Base-by-base conservation (phyloP, 1,139 yeast species). In the Geotrichum restrictum region DNA sequence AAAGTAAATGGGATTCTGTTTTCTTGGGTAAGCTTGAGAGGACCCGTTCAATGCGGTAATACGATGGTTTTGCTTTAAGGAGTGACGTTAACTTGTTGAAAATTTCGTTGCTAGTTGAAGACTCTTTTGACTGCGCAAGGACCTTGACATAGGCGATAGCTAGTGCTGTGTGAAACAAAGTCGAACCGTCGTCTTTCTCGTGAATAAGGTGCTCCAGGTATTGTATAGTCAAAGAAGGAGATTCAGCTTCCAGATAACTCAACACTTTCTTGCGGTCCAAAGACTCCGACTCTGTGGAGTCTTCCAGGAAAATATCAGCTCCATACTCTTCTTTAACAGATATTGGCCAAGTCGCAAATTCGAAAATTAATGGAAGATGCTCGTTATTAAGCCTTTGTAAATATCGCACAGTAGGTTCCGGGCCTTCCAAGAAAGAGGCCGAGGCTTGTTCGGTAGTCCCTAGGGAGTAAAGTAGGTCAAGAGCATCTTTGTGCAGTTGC, bases 201-300 rank as follows among this genome's bases (percentile, higher is more conserved):
- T 70, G 75, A 6, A 80, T 71, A 27, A 82, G 65, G 61, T 80
- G 82, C 61, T 88, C 93, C 52, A 91, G 71, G 63, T 85, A 91
- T 22, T 66, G 61, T 1, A 79, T 69, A 0, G 80, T 76, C 40
- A 83, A 63, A 0, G 60, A 61, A 48, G 68, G 56, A 21, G 66
- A 68, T 55, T 49, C 63, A 29, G 45, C 50, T 56, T 29, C 68
- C 54, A 67, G 76, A 65, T 69, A 79, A 1, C 77, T 74, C 49
- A 83, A 71, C 0, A 88, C 84, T 60, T 74, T 73, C 14, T 68
- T 58, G 45, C 76, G 74, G 57, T 86, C 80, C 52, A 83, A 76
- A 18, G 81, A 73, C 53, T 80, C 85, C 58, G 87, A 79, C 61
- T 81, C 83, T 11, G 78, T 76, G 0, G 85, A 72, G 53, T 84